Base-by-base conservation (phyloP, 2,329 filamentous ascomycete genomes). In the Dryadomyces quercus-mongolicae region DNA sequence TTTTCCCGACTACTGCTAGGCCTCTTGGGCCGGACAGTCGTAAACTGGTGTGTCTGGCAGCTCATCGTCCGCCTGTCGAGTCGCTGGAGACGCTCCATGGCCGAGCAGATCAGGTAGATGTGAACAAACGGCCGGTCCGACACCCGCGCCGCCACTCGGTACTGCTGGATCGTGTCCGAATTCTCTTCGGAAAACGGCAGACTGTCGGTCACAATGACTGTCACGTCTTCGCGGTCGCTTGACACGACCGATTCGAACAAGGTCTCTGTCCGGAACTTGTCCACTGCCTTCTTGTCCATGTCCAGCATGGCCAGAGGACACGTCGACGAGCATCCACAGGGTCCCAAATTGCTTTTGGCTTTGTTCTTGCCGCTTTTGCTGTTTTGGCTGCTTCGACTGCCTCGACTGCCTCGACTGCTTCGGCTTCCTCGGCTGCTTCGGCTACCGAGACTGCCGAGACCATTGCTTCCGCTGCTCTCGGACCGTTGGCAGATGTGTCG, bases 111-210 rank as follows among this genome's bases (percentile, higher is more conserved):
- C 38, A 58, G 42, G 34, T 58, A 56, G 18, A 58, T 38, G 22
- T 57, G 56, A 3, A 60, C 18, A 47, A 60, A 49, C 5, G 48
- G 54, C 31, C 58, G 58, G 3, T 43, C 25, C 15, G 50, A 36
- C 2, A 51, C 51, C 3, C 38, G n/a, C 5, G 56, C 55, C 1
- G 53, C 55, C 2, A 42, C 36, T 18, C 21, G 21, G 49, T 54
- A 56, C 15, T 50, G 18, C 4, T 16, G 15, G 3, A 45, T 52
- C 16, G 44, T 46, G 10, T 45, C 15, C 1, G 22, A 15, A 10
- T 38, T 48, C 40, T 31, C 49, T 18, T 51, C n/a, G 2, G 47
- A 40, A 20, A 25, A 45, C 9, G 40, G 21, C 21, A 54, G 49
- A n/a, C 38, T 50, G 7, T 58, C 56, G 12, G 52, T 53, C 15